Base-by-base conservation (phyloP, 2,329 filamentous ascomycete species). In the Scedosporium dehoogii region DNA sequence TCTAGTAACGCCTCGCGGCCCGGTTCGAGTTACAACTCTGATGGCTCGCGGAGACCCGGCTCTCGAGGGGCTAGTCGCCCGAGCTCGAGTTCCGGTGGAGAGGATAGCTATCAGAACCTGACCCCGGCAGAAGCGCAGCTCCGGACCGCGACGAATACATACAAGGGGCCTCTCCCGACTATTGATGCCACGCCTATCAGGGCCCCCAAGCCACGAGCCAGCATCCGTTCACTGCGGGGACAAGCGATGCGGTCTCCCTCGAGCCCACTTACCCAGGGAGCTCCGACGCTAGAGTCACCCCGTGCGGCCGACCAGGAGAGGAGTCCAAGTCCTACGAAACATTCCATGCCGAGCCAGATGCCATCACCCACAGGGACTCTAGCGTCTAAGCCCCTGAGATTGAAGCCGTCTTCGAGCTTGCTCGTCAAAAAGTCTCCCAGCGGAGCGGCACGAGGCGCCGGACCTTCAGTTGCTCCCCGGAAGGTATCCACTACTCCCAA, bases 11-110 rank as follows among this genome's bases (percentile, higher is more conserved):
- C 70, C 21, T 83, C 81, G 9, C 74, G 80, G 9, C 81, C 81
- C 2, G 76, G 78, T 69, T 91, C 73, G 66, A 88, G 76, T 78
- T 87, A 76, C 79, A 88, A 72, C 70, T 86, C 72, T 75, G 89
- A 77, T 76, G 81, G 70, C 67, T 88, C 80, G 72, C 82, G 70
- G 73, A 76, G 75, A 29, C 76, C 80, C 16, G 74, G 76, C 0
- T 81, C 81, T 23, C 78, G 78, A 33, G 79, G 78, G 44, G 75
- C 76, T 4, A 84, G 80, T 67, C 79, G 83, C 23, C 83, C 80
- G 6, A 80, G 81, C 1, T 85, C 84, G 3, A 82, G 79, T 68
- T 78, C 76, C 41, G 84, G 75, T 64, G 79, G 71, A 67, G 76
- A 71, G 67, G 82, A 75, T 38, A 14, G 33, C 33, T 38, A 38